These are phyloP conservation scores for Yarrowia osloensis DNA, from an alignment of 805 yeast species.

Conservation along the genomic window DNA sequence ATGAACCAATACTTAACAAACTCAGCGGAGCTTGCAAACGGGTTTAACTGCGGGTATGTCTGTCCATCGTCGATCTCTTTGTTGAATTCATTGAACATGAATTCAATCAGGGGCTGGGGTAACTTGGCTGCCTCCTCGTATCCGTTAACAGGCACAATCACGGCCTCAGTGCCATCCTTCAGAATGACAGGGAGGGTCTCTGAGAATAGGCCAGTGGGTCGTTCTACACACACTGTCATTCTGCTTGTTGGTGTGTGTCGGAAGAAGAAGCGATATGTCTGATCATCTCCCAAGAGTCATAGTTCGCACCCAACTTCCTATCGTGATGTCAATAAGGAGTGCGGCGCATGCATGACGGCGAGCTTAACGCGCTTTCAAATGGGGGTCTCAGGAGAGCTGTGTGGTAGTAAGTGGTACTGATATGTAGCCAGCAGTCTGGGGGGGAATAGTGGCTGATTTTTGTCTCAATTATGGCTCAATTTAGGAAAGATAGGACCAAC, in stretches of 20 bases:
- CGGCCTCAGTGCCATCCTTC: conserved; percentile 9
- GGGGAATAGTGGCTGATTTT: too few species aligned
- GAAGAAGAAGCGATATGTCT: too few species aligned
- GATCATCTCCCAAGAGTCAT: background rate
- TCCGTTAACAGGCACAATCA: background rate
- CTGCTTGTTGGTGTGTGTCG: background rate
- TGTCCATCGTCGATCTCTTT: conserved; percentile 89
- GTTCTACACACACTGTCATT: background rate
- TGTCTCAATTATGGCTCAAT: too few species aligned
- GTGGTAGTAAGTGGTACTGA: background rate
- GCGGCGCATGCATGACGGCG: background rate
- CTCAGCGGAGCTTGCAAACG: conserved; percentile 63
- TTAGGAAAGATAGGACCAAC: too few species aligned
- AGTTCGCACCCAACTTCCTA: conserved; percentile 12
- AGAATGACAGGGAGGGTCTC: background rate
- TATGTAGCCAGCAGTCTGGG: background rate
- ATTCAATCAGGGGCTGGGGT: conserved; percentile 76
- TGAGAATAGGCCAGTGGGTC: background rate
- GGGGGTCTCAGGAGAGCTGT: background rate
- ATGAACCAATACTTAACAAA: conserved; percentile 89
- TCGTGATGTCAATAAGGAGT: background rate
- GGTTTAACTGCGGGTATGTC: conserved; percentile 82
- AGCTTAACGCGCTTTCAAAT: too few species aligned
- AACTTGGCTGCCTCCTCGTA: conserved; percentile 43
- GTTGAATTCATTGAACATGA: conserved; percentile 87